Evolutionary conservation across 352 stramenopile genomes (phyloP).

Genomic region (Phytopythium sindhum): DNA sequence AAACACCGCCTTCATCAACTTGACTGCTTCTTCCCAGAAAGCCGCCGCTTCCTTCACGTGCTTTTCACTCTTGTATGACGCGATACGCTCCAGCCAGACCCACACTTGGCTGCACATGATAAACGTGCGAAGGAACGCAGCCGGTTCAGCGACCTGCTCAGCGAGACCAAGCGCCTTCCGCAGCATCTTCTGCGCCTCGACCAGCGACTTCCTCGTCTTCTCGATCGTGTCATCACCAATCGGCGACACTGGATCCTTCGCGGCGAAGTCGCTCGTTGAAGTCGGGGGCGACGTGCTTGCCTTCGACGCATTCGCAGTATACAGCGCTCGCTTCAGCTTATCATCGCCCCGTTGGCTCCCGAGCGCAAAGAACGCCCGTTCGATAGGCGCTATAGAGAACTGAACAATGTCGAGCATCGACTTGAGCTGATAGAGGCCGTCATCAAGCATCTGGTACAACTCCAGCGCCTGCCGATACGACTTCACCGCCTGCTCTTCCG

Average conservation of each 20-base stretch:
- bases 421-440: conserved; percentile 74
- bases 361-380: conserved; percentile 65
- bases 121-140: conserved; percentile 51
- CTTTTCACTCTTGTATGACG: conserved; percentile 74
- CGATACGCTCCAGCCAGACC: conserved; percentile 73
- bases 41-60: conserved; percentile 70
- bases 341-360: conserved; percentile 71
- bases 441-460: conserved; percentile 64
- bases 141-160: conserved; percentile 61
- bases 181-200: conserved; percentile 67
- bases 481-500: conserved; percentile 48
- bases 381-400: conserved; percentile 62
- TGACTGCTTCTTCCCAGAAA: conserved; percentile 79
- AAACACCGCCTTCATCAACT: conserved; percentile 73
- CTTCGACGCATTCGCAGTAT: not conserved
- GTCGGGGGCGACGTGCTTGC: not conserved
- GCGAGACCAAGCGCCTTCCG: conserved; percentile 57
- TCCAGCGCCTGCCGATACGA: conserved; percentile 69
- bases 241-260: conserved; percentile 19
- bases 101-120: conserved; percentile 70
- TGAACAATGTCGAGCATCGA: conserved; percentile 64
- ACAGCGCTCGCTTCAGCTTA: conserved; percentile 33
- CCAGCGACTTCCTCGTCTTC: conserved; percentile 50
- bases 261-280: conserved; percentile 3
- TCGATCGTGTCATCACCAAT: conserved; percentile 54